These are phyloP conservation scores for Mycena latifolia DNA, from an alignment of 768 basidiomycete genomes.

Conservation along the genomic window DNA sequence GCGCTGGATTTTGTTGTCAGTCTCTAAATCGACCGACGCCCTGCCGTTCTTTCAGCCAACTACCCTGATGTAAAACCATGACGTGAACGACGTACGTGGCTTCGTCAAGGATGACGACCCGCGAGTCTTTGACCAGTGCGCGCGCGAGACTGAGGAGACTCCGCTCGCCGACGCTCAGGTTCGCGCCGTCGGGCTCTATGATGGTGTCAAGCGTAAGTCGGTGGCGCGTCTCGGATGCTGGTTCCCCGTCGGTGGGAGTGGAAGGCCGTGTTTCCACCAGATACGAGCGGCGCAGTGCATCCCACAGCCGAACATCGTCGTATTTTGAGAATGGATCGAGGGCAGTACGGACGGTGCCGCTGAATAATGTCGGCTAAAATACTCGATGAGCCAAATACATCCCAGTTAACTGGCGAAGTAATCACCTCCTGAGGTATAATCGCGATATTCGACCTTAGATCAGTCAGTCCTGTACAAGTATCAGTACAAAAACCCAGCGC, in stretches of 20 bases:
- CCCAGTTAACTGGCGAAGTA: conserved; percentile 31
- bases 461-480: conserved; percentile 51
- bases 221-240: conserved; percentile 54
- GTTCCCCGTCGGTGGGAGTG: conserved; percentile 34
- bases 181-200: conserved; percentile 82
- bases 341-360: conserved; percentile 43
- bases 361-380: conserved; percentile 65
- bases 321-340: conserved; percentile 70
- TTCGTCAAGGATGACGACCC: conserved; percentile 85
- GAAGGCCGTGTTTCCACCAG: conserved; percentile 44
- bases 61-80: background rate
- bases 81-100: conserved; percentile 59
- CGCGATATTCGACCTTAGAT: conserved; percentile 70
- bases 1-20: conserved; percentile 84
- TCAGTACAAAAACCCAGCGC: background rate
- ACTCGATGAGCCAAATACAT: background rate
- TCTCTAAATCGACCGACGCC: conserved; percentile 84
- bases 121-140: conserved; percentile 75
- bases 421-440: conserved; percentile 78
- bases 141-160: conserved; percentile 83
- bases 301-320: conserved; percentile 75
- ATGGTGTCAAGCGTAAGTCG: conserved; percentile 75
- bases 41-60: conserved; percentile 8
- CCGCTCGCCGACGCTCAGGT: conserved; percentile 79
- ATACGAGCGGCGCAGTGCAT: conserved; percentile 73